Conservation (phyloP, 1,284 basidiomycete genomes). For the Cerioporus squamosus region DNA sequence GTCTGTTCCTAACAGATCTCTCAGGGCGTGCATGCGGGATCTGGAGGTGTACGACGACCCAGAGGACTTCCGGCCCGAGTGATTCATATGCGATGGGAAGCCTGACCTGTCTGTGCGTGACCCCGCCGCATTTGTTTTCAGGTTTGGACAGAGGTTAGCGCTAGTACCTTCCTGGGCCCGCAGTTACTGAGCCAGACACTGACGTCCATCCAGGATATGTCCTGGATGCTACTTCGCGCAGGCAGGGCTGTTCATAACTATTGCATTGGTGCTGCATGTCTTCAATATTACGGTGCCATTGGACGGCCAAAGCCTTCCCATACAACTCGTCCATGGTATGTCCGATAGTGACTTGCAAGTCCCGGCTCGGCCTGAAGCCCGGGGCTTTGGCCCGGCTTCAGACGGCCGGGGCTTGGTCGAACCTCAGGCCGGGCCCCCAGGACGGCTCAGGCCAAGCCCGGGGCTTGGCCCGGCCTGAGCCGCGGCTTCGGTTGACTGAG, state of each 20-base stretch:
- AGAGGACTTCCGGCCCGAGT: conserved; percentile 23
- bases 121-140: conserved; percentile 19
- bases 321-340: too few relatives aligned
- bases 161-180: background rate
- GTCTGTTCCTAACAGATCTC: too few relatives aligned
- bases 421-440: too few relatives aligned
- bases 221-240: conserved; percentile 14
- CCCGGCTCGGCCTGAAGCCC: too few relatives aligned
- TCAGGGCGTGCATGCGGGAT: conserved; percentile 25
- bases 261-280: conserved; percentile 7
- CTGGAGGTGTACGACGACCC: conserved; percentile 20
- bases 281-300: background rate
- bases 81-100: conserved; percentile 25
- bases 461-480: too few relatives aligned
- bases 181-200: background rate
- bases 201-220: conserved; percentile 10
- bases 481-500: too few relatives aligned
- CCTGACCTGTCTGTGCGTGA: conserved; percentile 15
- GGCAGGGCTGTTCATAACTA: conserved; percentile 1
- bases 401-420: too few relatives aligned
- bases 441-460: too few relatives aligned
- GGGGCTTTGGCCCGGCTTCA: too few relatives aligned
- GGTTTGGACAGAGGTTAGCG: conserved; percentile 25
- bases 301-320: background rate
- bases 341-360: too few relatives aligned